Evolutionary conservation across 2,329 filamentous ascomycete genomes (phyloP).

Genomic region (Arthrobotrys conoides): DNA sequence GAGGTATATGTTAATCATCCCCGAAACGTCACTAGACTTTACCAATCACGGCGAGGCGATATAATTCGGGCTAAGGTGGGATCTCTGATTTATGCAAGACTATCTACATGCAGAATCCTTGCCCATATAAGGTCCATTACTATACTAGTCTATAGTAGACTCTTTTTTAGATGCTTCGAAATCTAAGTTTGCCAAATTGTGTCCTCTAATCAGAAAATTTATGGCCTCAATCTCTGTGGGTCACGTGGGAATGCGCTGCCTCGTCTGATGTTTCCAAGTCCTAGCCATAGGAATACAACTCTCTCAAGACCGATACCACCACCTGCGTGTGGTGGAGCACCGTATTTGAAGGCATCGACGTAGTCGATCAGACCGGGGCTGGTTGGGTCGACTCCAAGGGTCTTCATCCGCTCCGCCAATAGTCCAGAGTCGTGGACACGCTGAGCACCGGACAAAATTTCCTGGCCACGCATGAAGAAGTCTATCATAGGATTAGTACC

Average conservation of each 20-base stretch:
- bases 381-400: slow-evolving; percentile 83
- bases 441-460: slow-evolving; percentile 92
- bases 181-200: background rate
- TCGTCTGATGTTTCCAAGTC: slow-evolving; percentile 64
- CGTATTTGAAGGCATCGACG: slow-evolving; percentile 86
- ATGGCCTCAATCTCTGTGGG: slow-evolving; percentile 64
- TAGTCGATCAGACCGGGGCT: slow-evolving; percentile 87
- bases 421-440: slow-evolving; percentile 85
- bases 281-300: slow-evolving; percentile 73
- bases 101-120: slow-evolving; percentile 12
- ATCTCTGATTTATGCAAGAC: background rate
- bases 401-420: slow-evolving; percentile 82
- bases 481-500: slow-evolving; percentile 70
- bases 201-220: slow-evolving; percentile 26
- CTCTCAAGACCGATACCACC: slow-evolving; percentile 92
- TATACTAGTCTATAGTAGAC: slow-evolving; percentile 1
- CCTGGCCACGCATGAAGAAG: slow-evolving; percentile 92
- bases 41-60: too few species aligned
- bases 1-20: too few species aligned
- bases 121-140: background rate
- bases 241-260: slow-evolving; percentile 64
- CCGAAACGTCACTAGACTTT: too few species aligned
- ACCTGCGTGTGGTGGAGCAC: slow-evolving; percentile 89
- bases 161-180: slow-evolving; percentile 3
- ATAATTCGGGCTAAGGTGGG: background rate